These are phyloP conservation scores for Anthoceros angustus DNA, from an alignment of 225 moss, liverwort and hornwort species.

Conservation along the genomic window DNA sequence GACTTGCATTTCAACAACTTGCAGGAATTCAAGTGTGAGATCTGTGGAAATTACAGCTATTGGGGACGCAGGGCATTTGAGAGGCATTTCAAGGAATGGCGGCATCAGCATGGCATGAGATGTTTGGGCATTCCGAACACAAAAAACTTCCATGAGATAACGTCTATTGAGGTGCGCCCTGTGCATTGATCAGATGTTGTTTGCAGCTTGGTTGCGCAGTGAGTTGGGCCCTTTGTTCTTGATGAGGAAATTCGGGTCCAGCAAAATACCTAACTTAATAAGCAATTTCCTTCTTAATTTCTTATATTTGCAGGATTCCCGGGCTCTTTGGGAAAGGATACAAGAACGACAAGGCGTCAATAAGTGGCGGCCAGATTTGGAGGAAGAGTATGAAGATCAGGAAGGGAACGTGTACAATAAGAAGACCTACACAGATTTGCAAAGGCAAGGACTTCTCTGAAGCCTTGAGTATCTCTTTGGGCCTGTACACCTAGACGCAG, in stretches of 20 bases:
- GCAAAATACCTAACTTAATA: background rate
- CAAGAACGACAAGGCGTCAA: constrained; percentile 83
- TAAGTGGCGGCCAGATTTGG: constrained; percentile 89
- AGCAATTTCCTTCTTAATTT: no score
- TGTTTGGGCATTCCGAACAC: constrained; percentile 77
- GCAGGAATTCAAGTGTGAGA: constrained; percentile 92
- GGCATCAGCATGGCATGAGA: constrained; percentile 92
- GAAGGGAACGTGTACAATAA: constrained; percentile 85
- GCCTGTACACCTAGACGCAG: background rate
- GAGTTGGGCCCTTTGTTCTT: background rate
- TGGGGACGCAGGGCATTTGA: constrained; percentile 89
- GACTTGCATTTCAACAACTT: background rate
- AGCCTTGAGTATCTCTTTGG: background rate
- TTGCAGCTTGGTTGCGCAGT: background rate
- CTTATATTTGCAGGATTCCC: constrained; percentile 74
- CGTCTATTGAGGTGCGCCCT: constrained; percentile 54
- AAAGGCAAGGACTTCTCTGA: constrained; percentile 74
- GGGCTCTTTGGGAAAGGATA: constrained; percentile 67
- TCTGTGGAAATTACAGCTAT: constrained; percentile 79
- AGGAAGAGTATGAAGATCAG: constrained; percentile 78
- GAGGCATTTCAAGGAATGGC: constrained; percentile 88
- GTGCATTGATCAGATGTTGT: background rate
- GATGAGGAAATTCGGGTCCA: background rate
- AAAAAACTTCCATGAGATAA: constrained; percentile 81
- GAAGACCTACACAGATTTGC: constrained; percentile 61